Conservation (phyloP, 768 basidiomycete genomes). For the Tephrocybe sp. region DNA sequence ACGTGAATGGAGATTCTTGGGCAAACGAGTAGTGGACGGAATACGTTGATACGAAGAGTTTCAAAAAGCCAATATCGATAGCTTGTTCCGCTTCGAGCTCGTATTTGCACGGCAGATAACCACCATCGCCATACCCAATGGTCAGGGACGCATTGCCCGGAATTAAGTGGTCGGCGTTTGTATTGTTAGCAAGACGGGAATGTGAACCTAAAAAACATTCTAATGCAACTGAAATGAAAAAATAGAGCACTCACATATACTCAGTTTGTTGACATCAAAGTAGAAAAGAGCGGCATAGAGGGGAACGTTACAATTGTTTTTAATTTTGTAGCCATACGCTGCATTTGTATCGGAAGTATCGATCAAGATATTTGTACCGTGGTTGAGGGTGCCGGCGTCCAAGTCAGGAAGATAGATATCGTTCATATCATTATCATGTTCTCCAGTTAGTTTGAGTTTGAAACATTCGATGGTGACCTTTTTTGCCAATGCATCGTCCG, state of each 20-base stretch:
- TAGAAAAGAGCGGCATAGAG: too few relatives aligned
- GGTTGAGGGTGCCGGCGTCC: too few relatives aligned
- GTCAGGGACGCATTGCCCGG: neutral
- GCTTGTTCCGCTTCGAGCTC: neutral
- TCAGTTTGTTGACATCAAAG: conserved; percentile 1
- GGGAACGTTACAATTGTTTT: too few relatives aligned
- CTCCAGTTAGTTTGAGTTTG: too few relatives aligned
- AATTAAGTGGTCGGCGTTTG: neutral
- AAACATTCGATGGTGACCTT: too few relatives aligned
- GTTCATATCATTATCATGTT: too few relatives aligned
- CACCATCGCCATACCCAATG: conserved; percentile 1
- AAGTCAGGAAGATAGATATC: too few relatives aligned
- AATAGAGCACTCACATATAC: neutral
- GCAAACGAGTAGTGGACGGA: neutral
- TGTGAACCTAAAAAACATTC: neutral
- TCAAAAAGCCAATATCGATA: conserved; percentile 1
- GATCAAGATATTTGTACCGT: too few relatives aligned
- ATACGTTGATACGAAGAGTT: neutral
- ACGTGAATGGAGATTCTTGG: neutral
- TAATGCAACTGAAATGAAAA: neutral
- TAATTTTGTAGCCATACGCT: too few relatives aligned
- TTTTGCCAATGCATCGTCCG: too few relatives aligned
- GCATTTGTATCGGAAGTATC: too few relatives aligned
- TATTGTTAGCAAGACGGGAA: neutral
- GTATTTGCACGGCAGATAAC: neutral